Evolutionary conservation across 768 basidiomycete genomes (phyloP), one percentile per base, ranked within the genome.

Genomic region (Pisolithus sp.): DNA sequence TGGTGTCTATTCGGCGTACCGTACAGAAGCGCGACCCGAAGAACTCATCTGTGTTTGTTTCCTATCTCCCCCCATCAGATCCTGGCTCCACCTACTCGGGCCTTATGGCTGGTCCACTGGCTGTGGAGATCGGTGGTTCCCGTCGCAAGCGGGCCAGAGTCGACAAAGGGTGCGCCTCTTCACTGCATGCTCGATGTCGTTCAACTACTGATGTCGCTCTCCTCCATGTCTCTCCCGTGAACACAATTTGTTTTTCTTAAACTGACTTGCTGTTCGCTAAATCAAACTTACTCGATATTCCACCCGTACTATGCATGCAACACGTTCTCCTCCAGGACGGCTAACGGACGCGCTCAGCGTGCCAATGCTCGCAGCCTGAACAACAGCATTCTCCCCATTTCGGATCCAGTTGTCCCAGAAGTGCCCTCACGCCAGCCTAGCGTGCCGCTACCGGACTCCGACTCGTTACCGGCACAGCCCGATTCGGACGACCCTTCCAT

Each of bases 71-170:
- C 44, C 71, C 81, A 56, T 81, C 83, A 62, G 90, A 93, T 76
- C 90, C 90, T 56, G 89, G 90, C 64, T 85, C 90, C 60, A 93
- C 89, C 23, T 93, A 89, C 74, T 82, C 85, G 66, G 86, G 84
- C 53, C 78, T 85, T 65, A 77, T 82, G 73, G 77, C 82, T 57
- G 79, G 80, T 54, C 78, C 84, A 63, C 75, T 83, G 57, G 74
- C 77, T 62, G 75, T 62, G 56, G 81, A 82, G 60, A 64, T 78
- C 58, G 83, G 84, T 53, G 84, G 83, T 46, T 73, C 82, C 49
- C 77, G 82, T 67, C 72, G 82, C 65, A 88, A 91, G 73, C 81
- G 86, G 59, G 75, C 83, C 61, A 77, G 86, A 69, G 68, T 80
- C 55, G 84, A 86, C 68, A 85, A 85, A 76, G 76, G 79, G 89